Conservation (phyloP, 129 eudicot species). For the Helianthus tuberosus region DNA sequence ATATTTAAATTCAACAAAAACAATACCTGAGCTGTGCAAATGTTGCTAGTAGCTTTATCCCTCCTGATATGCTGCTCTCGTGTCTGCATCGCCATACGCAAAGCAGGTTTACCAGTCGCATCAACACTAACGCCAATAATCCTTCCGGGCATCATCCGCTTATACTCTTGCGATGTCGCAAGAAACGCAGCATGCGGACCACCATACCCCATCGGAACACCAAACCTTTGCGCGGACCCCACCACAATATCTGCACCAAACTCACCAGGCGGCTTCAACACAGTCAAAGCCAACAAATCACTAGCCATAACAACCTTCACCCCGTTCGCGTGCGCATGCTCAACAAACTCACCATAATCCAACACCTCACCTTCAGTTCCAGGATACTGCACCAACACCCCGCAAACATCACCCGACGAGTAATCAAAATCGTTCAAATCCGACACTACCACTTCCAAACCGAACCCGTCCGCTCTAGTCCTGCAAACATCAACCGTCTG, state of each 20-base stretch:
- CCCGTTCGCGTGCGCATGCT: conserved; percentile 83
- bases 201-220: conserved; percentile 98
- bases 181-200: conserved; percentile 98
- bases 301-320: conserved; percentile 97
- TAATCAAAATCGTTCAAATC: conserved; percentile 86
- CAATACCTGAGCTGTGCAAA: conserved; percentile 94
- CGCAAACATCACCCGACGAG: conserved; percentile 83
- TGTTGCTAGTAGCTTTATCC: conserved; percentile 97
- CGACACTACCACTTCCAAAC: conserved; percentile 56
- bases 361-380: conserved; percentile 92
- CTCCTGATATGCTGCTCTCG: conserved; percentile 95
- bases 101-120: conserved; percentile 81
- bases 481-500: conserved; percentile 84
- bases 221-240: conserved; percentile 97
- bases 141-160: conserved; percentile 98
- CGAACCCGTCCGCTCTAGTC: conserved; percentile 89
- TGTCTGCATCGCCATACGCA: conserved; percentile 99
- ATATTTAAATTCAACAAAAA: background rate
- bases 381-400: conserved; percentile 92
- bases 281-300: conserved; percentile 88
- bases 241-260: conserved; percentile 91
- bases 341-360: conserved; percentile 84
- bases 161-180: conserved; percentile 93
- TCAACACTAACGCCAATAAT: conserved; percentile 96
- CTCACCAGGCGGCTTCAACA: conserved; percentile 95